A percentile compares a stretch with the other conserved stretches of the same genome.
Conservation (phyloP, 441 rosid species). For the Isatis lusitanica region DNA sequence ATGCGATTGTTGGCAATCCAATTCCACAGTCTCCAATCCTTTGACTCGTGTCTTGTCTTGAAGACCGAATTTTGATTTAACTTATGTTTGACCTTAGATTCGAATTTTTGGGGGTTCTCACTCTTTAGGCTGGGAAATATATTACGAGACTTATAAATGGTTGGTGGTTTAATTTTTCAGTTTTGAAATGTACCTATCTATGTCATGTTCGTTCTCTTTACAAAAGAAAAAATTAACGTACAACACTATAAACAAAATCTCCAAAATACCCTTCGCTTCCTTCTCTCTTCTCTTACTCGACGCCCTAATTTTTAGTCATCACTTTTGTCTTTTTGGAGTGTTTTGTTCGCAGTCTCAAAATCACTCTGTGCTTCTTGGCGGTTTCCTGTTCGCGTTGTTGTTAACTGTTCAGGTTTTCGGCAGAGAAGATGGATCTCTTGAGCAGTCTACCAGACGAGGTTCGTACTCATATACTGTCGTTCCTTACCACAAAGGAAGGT, state of each 20-base stretch:
- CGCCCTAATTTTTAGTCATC: neutral
- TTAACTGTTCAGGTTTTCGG: neutral
- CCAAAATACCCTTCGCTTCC: neutral
- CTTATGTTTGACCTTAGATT: too few species aligned
- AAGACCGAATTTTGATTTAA: neutral
- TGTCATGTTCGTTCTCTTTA: too few species aligned
- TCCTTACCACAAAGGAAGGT: conserved; percentile 1
- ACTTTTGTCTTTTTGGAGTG: too few species aligned
- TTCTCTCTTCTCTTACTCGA: neutral
- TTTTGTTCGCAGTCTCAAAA: neutral
- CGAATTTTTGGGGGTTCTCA: too few species aligned
- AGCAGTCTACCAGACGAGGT: conserved; percentile 1
- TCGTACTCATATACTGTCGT: neutral
- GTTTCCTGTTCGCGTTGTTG: neutral
- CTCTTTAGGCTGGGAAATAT: too few species aligned
- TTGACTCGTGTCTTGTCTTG: conserved; percentile 18
- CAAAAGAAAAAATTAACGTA: too few species aligned
- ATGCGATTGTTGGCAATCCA: conserved; percentile 69
- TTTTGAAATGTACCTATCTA: too few species aligned
- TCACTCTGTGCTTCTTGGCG: neutral
- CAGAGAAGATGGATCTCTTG: conserved; percentile 5
- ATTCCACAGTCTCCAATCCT: conserved; percentile 38
- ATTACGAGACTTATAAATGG: too few species aligned
- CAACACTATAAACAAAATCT: too few species aligned
- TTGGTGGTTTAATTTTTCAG: too few species aligned